Evolutionary conservation across 495 filamentous ascomycete species (phyloP).

Genomic region (Neurospora tetraspora): DNA sequence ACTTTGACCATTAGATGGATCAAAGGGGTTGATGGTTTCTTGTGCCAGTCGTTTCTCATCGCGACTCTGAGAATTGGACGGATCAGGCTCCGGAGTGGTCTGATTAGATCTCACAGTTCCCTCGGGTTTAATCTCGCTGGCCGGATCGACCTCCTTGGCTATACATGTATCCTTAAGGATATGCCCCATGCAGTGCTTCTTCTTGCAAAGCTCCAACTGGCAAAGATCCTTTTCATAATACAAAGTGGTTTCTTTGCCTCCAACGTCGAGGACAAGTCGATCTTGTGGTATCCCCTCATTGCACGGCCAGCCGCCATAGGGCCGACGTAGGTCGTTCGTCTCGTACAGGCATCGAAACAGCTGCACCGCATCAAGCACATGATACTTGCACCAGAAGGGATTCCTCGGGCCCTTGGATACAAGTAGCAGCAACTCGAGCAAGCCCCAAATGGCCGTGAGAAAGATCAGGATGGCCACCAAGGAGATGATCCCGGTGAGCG

Average conservation of each 20-base stretch:
- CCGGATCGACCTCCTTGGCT: too few species aligned
- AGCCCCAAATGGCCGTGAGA: neutral
- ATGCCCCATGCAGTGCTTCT: neutral
- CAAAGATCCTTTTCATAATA: too few species aligned
- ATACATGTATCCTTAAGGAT: neutral
- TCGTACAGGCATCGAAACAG: neutral
- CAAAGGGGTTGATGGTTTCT: too few species aligned
- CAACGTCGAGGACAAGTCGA: too few species aligned
- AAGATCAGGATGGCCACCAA: neutral
- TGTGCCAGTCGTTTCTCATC: too few species aligned
- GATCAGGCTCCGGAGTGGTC: too few species aligned
- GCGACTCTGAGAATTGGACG: too few species aligned
- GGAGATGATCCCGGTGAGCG: neutral
- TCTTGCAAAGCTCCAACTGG: too few species aligned
- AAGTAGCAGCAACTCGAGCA: neutral
- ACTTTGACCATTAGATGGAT: too few species aligned
- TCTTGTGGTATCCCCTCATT: neutral
- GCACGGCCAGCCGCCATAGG: neutral
- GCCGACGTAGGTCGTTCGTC: neutral
- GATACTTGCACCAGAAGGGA: neutral
- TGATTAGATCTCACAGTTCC: too few species aligned
- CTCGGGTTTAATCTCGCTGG: too few species aligned
- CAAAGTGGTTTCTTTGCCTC: too few species aligned
- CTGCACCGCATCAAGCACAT: neutral
- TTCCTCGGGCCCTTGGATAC: neutral